Percentiles rank a stretch among this genome's conserved stretches.
Evolutionary conservation across 2,329 filamentous ascomycete genomes (phyloP).

Genomic region (Incumbomyces delicatus): DNA sequence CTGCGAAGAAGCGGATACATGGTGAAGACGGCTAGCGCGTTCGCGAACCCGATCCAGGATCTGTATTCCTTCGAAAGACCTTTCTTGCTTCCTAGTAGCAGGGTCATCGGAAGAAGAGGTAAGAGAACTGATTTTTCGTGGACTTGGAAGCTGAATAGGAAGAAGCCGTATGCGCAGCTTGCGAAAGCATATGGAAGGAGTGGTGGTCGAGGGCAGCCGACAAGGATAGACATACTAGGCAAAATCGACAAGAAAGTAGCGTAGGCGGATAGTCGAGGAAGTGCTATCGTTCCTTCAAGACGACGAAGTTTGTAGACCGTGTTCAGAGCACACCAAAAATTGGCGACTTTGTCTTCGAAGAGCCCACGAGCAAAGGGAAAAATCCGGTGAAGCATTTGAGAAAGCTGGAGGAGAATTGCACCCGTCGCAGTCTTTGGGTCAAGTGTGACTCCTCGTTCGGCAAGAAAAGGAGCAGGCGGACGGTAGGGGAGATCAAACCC

Average conservation of each 20-base stretch:
- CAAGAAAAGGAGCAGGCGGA: conserved; percentile 52
- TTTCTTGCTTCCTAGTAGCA: conserved; percentile 68
- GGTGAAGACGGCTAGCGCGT: conserved; percentile 81
- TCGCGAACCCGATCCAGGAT: conserved; percentile 93
- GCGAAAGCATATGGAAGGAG: conserved; percentile 73
- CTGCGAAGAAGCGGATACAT: conserved; percentile 83
- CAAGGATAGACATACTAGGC: conserved; percentile 68
- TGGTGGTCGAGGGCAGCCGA: conserved; percentile 65
- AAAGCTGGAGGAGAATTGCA: conserved; percentile 64
- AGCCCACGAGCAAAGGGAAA: conserved; percentile 93
- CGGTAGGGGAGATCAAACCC: conserved; percentile 53
- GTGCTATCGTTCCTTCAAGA: conserved; percentile 54
- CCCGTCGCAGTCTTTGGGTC: conserved; percentile 61
- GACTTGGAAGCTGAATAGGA: conserved; percentile 94
- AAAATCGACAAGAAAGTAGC: conserved; percentile 68
- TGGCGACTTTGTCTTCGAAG: conserved; percentile 98
- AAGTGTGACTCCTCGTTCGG: conserved; percentile 47
- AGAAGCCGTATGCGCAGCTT: conserved; percentile 89
- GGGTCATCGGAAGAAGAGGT: conserved; percentile 84
- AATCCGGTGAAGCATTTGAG: conserved; percentile 80
- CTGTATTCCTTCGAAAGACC: conserved; percentile 67
- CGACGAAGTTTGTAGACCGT: conserved; percentile 72
- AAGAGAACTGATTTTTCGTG: conserved; percentile 96
- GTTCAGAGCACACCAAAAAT: conserved; percentile 81
- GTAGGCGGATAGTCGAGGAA: conserved; percentile 66